Conservation (phyloP, 202 grass and related monocot genomes). For the Saccharum hybrid region DNA sequence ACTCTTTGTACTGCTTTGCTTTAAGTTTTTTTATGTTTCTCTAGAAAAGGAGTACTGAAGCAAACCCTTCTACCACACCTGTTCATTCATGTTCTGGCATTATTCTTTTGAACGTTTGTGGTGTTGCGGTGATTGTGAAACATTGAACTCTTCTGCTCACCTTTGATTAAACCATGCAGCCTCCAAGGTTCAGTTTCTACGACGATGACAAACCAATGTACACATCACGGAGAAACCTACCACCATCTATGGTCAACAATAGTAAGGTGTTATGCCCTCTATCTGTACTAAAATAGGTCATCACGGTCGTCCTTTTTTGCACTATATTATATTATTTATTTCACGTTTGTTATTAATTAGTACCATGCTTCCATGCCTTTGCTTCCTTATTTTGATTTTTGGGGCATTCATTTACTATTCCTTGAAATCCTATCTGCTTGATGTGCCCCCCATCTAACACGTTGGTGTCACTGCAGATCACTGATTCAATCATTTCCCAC, state of each 20-base stretch:
- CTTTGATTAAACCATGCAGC: slow-evolving; percentile 53
- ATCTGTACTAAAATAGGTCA: slow-evolving; percentile 22
- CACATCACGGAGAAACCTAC: slow-evolving; percentile 85
- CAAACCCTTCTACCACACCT: background rate
- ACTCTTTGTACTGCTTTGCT: background rate
- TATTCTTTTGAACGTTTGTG: slow-evolving; percentile 28
- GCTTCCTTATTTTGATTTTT: background rate
- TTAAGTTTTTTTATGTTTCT: background rate
- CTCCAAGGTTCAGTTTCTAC: slow-evolving; percentile 89
- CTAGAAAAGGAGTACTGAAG: background rate
- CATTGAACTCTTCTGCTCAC: slow-evolving; percentile 11
- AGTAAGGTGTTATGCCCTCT: slow-evolving; percentile 54
- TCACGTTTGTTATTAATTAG: slow-evolving; percentile 17
- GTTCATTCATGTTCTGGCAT: slow-evolving; percentile 15
- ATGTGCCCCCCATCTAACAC: background rate
- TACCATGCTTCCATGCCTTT: background rate
- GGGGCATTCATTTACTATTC: background rate
- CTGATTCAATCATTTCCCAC: slow-evolving; percentile 90
- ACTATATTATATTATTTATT: slow-evolving; percentile 2
- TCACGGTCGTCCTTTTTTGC: background rate
- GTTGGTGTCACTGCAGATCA: slow-evolving; percentile 55
- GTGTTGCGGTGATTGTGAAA: slow-evolving; percentile 8
- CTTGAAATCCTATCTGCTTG: background rate
- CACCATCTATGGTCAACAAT: slow-evolving; percentile 75
- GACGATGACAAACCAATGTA: slow-evolving; percentile 89